phyloP scores from a whole-genome alignment of 345 rosid species.

The Kandelia obovata region DNA sequence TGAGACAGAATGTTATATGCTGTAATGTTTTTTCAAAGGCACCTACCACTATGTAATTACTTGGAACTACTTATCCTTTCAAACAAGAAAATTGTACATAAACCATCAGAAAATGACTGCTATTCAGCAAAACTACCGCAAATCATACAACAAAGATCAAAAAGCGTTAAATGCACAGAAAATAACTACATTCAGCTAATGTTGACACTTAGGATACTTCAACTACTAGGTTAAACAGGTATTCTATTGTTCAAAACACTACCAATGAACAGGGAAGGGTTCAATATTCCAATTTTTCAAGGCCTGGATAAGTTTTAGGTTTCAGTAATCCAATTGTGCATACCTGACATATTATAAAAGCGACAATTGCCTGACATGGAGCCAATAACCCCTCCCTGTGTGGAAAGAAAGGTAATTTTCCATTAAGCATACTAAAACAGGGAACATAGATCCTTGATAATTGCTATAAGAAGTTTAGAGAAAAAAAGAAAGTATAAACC shows the following conservation, averaged over 20 bases:
- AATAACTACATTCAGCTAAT: background rate
- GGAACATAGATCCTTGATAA: background rate
- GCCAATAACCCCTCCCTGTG: constrained; percentile 42
- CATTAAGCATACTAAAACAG: background rate
- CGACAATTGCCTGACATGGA: constrained; percentile 54
- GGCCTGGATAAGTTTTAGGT: background rate
- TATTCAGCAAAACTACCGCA: background rate
- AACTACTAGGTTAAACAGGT: background rate
- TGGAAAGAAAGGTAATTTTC: background rate
- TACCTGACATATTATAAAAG: constrained; percentile 55
- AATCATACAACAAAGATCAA: background rate
- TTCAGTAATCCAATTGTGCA: constrained; percentile 5
- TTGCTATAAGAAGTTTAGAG: background rate
- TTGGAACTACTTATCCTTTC: too few species aligned
- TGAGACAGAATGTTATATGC: too few species aligned
- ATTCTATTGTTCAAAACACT: background rate
- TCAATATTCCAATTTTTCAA: background rate
- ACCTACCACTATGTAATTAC: too few species aligned
- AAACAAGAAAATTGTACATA: too few species aligned
- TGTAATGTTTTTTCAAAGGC: too few species aligned
- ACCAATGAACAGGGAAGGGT: background rate
- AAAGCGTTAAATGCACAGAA: background rate
- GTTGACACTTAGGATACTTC: background rate
- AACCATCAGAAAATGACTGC: background rate
- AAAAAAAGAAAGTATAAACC: constrained; percentile 9